Conservation (phyloP, 139 green algal genomes). For the Dunaliella primolecta region DNA sequence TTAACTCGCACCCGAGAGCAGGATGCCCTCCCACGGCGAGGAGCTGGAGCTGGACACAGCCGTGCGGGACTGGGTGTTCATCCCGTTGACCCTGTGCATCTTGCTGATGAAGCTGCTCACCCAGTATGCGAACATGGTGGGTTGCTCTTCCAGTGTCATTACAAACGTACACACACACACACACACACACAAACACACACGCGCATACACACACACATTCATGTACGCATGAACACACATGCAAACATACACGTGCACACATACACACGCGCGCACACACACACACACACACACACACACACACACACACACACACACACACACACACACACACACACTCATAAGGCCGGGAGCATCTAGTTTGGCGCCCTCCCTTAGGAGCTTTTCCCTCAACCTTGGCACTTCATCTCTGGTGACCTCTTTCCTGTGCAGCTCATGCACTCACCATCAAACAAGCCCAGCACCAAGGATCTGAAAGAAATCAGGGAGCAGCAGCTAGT, state of each 20-base stretch:
- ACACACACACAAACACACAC: neutral
- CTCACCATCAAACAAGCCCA: neutral
- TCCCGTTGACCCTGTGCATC: constrained; percentile 83
- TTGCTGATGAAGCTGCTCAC: constrained; percentile 86
- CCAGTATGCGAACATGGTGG: constrained; percentile 71
- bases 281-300: no score
- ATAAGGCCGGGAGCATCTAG: no score
- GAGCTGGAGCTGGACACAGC: constrained; percentile 69
- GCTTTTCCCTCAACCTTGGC: no score
- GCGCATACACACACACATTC: neutral
- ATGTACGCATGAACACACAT: neutral
- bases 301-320: no score
- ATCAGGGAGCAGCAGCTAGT: constrained; percentile 62
- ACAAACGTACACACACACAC: neutral
- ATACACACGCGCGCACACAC: neutral
- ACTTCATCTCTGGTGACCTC: no score
- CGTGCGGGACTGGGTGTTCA: constrained; percentile 87
- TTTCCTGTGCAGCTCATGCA: constrained; percentile 26
- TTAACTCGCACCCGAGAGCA: no score
- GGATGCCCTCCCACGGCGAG: neutral
- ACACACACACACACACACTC: no score
- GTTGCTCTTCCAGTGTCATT: neutral
- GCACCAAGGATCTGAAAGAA: constrained; percentile 58
- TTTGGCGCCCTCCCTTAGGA: no score
- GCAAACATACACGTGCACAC: no score